A percentile compares a stretch with the other conserved stretches of the same genome.
Conservation (phyloP, 2,329 filamentous ascomycete species). For the Botryosphaeria dothidea region DNA sequence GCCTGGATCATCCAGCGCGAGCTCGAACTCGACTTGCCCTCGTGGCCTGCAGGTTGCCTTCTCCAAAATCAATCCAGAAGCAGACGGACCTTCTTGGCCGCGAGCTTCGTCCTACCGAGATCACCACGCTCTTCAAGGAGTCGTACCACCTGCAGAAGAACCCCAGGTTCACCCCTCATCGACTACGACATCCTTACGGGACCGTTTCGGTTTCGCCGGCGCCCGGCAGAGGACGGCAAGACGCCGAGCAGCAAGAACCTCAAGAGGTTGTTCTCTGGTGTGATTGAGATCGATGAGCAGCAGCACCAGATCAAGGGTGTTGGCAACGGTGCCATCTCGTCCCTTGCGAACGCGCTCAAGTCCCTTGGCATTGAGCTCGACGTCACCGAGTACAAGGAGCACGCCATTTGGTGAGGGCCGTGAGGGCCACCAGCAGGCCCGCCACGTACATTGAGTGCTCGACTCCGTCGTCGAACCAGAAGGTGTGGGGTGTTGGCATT, state of each 20-base stretch:
- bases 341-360: constrained; percentile 78
- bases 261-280: constrained; percentile 79
- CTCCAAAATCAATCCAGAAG: constrained; percentile 79
- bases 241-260: constrained; percentile 76
- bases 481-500: constrained; percentile 88
- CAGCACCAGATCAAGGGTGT: constrained; percentile 78
- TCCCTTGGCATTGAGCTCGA: constrained; percentile 82
- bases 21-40: constrained; percentile 86
- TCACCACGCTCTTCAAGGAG: constrained; percentile 82
- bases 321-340: constrained; percentile 89
- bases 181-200: constrained; percentile 92
- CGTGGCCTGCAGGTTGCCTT: constrained; percentile 92
- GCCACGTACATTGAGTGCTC: constrained; percentile 93
- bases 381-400: constrained; percentile 94
- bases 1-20: constrained; percentile 92
- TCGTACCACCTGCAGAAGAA: constrained; percentile 84
- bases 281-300: constrained; percentile 76
- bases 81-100: constrained; percentile 77
- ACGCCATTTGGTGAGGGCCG: constrained; percentile 84
- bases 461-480: constrained; percentile 64
- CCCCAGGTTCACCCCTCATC: constrained; percentile 77
- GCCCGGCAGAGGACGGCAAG: constrained; percentile 65
- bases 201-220: constrained; percentile 70
- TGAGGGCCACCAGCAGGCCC: constrained; percentile 88
- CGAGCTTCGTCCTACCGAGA: constrained; percentile 81